Base-by-base conservation (phyloP, 1,284 basidiomycete species). In the Ceratobasidium sp. region DNA sequence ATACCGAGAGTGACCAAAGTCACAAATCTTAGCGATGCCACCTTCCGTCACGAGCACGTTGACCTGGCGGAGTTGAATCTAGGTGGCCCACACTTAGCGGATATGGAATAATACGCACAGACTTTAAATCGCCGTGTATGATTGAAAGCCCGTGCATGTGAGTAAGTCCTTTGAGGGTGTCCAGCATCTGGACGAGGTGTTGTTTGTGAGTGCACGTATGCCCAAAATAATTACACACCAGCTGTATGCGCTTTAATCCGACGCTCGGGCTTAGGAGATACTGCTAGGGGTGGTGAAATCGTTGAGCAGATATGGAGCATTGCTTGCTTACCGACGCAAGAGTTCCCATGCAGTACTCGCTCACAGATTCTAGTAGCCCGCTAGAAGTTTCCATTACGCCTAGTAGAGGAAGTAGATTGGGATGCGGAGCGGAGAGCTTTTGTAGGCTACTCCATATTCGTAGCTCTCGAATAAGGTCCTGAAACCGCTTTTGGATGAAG, bases 1-100 rank as follows among this genome's bases (percentile, higher is more conserved):
- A n/a, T 51, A 64, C 4, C 33, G 72, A 6, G 72, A 75, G 26
- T 75, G 72, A 23, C 72, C 72, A 42, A 75, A 75, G 33, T 75
- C 72, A 39, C 72, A 75, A 18, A 75, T 51, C 23, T 75, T 75
- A 2, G 46, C 42, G 28, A 39, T 26, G 12, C 72, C 72, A 10
- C 15, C 13, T 23, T 61, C 33, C 46, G 44, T 75, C 2, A 75
- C 49, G 28, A 75, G 61, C 15, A 75, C 39, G 46, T 75, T 75
- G 44, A 46, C 28, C 71, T 73, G 44, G 26, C 28, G 49, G 67
- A 55, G 53, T 53, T 56, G 33, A 9, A 69, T 23, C 20, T 39
- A 6, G 13, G 39, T 5, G 20, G 13, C 33, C 33, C 33, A 33
- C 33, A 33, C 33, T 49, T 56, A 12, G 10, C 23, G 9, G 10